Evolutionary conservation across 1,284 basidiomycete species (phyloP).

Genomic region (Coriolopsis trogii): DNA sequence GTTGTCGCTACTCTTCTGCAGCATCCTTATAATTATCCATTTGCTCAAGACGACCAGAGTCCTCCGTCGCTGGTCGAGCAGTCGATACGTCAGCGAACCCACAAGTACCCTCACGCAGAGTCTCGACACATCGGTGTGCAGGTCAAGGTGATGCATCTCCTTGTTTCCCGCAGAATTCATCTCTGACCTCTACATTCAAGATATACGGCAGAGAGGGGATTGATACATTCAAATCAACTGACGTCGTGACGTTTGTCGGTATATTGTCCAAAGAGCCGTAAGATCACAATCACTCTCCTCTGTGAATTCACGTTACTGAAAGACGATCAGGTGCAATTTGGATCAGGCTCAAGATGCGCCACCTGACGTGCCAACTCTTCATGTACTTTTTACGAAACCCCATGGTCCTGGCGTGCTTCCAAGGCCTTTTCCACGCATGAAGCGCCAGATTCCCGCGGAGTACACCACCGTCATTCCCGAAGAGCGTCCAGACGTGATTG

Average conservation of each 20-base stretch:
- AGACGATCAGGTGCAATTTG: conserved; percentile 27
- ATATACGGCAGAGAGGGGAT: conserved; percentile 53
- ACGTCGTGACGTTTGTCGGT: conserved; percentile 68
- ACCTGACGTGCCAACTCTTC: conserved; percentile 61
- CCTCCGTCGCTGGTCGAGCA: too few species aligned
- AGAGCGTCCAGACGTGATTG: neutral
- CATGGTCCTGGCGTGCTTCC: conserved; percentile 38
- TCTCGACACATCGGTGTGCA: conserved; percentile 63
- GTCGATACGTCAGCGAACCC: conserved; percentile 40
- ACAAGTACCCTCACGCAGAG: conserved; percentile 67
- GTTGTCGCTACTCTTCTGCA: too few species aligned
- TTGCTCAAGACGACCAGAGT: too few species aligned
- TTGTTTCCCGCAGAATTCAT: too few species aligned
- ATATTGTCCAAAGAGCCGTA: conserved; percentile 68
- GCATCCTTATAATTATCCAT: too few species aligned
- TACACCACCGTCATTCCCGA: neutral
- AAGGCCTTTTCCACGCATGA: conserved; percentile 36
- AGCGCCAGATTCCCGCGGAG: neutral
- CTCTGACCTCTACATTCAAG: conserved; percentile 35
- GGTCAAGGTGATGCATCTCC: conserved; percentile 72
- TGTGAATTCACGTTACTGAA: neutral
- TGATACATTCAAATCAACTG: conserved; percentile 56
- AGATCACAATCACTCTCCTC: conserved; percentile 28
- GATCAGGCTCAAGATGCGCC: conserved; percentile 31
- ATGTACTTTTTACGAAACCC: conserved; percentile 56